Evolutionary conservation across 2,329 filamentous ascomycete genomes (phyloP).

Genomic region (Ceratocystis huliohia): DNA sequence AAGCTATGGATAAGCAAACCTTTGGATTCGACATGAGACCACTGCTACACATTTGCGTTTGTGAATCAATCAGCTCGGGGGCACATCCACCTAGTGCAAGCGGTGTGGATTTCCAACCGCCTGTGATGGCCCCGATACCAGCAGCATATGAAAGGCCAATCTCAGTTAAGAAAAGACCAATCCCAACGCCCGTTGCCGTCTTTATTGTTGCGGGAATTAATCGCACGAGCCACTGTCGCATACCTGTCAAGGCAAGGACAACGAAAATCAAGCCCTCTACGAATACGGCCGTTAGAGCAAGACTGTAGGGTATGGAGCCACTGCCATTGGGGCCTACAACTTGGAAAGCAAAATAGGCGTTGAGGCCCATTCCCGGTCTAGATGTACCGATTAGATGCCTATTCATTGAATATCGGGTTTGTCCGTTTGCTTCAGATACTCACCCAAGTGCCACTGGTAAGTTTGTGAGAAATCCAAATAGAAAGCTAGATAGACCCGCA

Average conservation of each 20-base stretch:
- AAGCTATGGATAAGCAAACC: conserved; percentile 30
- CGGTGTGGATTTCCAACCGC: conserved; percentile 51
- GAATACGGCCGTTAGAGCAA: conserved; percentile 52
- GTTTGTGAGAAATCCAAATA: conserved; percentile 71
- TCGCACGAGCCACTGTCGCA: conserved; percentile 60
- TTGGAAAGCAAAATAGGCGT: conserved; percentile 56
- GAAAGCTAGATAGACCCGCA: conserved; percentile 58
- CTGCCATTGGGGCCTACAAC: conserved; percentile 49
- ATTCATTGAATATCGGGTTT: conserved; percentile 1
- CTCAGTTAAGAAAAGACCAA: conserved; percentile 51
- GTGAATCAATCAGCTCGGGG: conserved; percentile 36
- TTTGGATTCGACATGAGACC: conserved; percentile 67
- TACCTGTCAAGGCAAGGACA: conserved; percentile 50
- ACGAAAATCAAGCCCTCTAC: conserved; percentile 53
- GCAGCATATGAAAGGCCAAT: conserved; percentile 62
- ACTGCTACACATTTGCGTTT: conserved; percentile 39
- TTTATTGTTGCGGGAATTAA: conserved; percentile 53
- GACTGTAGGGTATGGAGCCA: conserved; percentile 43
- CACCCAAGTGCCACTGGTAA: conserved; percentile 43
- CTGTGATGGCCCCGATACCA: conserved; percentile 72
- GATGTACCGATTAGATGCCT: background rate
- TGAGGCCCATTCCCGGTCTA: conserved; percentile 55
- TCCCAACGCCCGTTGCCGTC: conserved; percentile 52
- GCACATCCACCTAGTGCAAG: conserved; percentile 66
- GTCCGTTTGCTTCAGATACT: conserved; percentile 19